Evolutionary conservation across 163 green algal species (phyloP).

Genomic region (Coccomyxa subellipsoidea): DNA sequence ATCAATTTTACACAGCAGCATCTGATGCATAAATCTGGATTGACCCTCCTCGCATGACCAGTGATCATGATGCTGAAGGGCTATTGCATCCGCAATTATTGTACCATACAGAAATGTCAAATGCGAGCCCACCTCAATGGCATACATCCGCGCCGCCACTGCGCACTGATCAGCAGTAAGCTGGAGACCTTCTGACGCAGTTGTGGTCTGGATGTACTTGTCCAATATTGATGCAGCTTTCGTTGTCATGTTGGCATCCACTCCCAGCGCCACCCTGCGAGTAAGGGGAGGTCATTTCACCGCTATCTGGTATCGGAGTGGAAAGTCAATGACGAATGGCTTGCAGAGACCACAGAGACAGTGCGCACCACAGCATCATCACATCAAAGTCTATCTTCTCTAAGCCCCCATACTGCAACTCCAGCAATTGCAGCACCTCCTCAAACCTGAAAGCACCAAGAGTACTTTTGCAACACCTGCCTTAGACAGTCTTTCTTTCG

Average conservation of each 20-base stretch:
- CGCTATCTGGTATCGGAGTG: too few species aligned
- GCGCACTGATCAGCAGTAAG: neutral
- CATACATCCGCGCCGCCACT: neutral
- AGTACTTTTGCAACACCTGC: too few species aligned
- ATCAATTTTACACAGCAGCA: too few species aligned
- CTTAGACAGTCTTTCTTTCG: too few species aligned
- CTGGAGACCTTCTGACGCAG: neutral
- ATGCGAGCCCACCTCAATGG: neutral
- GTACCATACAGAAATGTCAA: neutral
- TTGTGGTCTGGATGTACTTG: neutral
- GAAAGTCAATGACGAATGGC: too few species aligned
- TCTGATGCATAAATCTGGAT: too few species aligned
- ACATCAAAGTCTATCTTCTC: neutral
- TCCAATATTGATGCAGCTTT: neutral
- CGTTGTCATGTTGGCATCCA: neutral
- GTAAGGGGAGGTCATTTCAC: too few species aligned
- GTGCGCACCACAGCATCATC: neutral
- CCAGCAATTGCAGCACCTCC: neutral
- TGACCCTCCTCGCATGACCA: too few species aligned
- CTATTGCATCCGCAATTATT: too few species aligned
- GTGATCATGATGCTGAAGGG: too few species aligned
- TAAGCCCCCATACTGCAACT: neutral
- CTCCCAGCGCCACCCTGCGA: neutral
- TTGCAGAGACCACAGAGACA: too few species aligned
- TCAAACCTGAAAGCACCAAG: neutral